These are phyloP conservation scores for Trichopus zeylanicus DNA, from an alignment of 116 monocot genomes.

Conservation along the genomic window DNA sequence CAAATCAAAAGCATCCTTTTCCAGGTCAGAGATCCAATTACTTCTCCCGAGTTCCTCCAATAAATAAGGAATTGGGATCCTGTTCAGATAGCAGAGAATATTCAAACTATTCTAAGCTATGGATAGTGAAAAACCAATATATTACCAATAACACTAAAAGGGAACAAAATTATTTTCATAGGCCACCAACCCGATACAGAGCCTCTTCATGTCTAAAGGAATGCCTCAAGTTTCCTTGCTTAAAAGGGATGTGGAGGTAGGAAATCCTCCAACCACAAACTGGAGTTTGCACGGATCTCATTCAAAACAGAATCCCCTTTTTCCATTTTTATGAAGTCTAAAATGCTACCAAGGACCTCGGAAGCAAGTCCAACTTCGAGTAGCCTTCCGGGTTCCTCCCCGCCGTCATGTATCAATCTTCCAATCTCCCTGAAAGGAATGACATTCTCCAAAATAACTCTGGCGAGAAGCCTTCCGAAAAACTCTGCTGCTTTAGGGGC, in stretches of 20 bases:
- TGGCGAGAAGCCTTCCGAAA: constrained; percentile 45
- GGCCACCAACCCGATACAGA: not conserved
- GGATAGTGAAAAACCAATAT: not conserved
- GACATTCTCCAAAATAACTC: constrained; percentile 31
- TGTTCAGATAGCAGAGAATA: too few species aligned
- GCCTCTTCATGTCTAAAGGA: constrained; percentile 32
- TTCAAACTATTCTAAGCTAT: too few species aligned
- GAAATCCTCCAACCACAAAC: constrained; percentile 44
- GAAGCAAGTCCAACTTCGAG: constrained; percentile 40
- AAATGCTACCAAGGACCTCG: constrained; percentile 37
- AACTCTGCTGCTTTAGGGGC: constrained; percentile 64
- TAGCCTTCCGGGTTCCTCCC: constrained; percentile 45
- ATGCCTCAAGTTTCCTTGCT: constrained; percentile 44
- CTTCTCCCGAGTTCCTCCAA: too few species aligned
- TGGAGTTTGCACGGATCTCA: constrained; percentile 30
- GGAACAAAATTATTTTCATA: too few species aligned
- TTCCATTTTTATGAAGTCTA: constrained; percentile 38
- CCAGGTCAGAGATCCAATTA: too few species aligned
- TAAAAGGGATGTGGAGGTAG: constrained; percentile 17
- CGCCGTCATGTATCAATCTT: constrained; percentile 44
- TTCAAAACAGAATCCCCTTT: constrained; percentile 39
- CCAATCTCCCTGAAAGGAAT: constrained; percentile 37
- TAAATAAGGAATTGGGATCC: too few species aligned
- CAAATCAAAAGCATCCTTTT: too few species aligned
- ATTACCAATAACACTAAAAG: too few species aligned